phyloP scores from a whole-genome alignment of 106 monocot genomes.

The Dendrobium nobile region DNA sequence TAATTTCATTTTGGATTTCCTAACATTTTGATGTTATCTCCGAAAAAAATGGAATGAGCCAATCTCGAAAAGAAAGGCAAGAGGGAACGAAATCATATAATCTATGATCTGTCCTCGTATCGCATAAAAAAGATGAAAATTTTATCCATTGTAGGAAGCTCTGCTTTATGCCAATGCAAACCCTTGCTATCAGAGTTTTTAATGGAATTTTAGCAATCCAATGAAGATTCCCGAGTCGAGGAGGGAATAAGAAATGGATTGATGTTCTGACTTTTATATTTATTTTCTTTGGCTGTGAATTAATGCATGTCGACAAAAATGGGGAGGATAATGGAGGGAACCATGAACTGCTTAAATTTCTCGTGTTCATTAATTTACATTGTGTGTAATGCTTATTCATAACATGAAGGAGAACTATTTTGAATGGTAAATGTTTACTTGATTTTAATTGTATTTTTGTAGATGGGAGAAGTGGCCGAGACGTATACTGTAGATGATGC shows the following conservation, averaged over 20 bases:
- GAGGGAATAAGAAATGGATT: neutral
- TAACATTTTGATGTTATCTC: neutral
- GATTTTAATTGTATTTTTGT: constrained; percentile 3
- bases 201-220: neutral
- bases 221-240: too few relatives aligned
- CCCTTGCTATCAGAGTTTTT: neutral
- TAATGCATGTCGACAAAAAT: neutral
- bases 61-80: neutral
- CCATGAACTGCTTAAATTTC: neutral
- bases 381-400: neutral
- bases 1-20: neutral
- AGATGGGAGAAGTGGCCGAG: constrained; percentile 20
- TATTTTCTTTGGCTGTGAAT: neutral
- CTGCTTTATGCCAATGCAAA: neutral
- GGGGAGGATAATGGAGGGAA: neutral
- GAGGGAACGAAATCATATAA: neutral
- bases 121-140: neutral
- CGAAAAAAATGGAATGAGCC: neutral
- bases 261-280: neutral
- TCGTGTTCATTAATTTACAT: neutral
- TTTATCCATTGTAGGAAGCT: neutral
- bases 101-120: neutral
- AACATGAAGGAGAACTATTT: neutral
- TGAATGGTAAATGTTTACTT: neutral
- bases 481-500: constrained; percentile 58